A percentile compares a stretch with the other conserved stretches of the same genome.
These are phyloP conservation scores for Baudoinia panamericana DNA, from an alignment of 495 filamentous ascomycete species.

Conservation along the genomic window DNA sequence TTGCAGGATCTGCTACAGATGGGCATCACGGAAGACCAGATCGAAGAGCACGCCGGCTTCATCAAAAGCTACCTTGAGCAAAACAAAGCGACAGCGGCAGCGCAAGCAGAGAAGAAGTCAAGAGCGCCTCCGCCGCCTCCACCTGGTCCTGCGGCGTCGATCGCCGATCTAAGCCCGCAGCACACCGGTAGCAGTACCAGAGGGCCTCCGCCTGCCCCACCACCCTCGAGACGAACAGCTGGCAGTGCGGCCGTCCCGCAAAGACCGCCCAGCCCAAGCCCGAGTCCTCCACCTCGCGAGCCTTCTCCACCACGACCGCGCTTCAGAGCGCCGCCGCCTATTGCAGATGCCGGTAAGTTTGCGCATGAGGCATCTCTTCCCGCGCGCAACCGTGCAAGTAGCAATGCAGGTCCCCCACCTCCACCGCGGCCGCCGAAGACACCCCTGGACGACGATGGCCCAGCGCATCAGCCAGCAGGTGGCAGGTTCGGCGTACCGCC, in stretches of 20 bases:
- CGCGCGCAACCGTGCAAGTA: slow-evolving; percentile 43
- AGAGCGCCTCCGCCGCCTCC: slow-evolving; percentile 46
- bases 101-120: slow-evolving; percentile 27
- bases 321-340: slow-evolving; percentile 22
- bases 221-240: slow-evolving; percentile 56
- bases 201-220: slow-evolving; percentile 72
- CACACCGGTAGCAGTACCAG: slow-evolving; percentile 49
- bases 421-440: slow-evolving; percentile 81
- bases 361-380: slow-evolving; percentile 25
- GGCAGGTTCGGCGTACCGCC: slow-evolving; percentile 68
- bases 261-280: slow-evolving; percentile 28
- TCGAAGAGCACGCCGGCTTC: slow-evolving; percentile 84
- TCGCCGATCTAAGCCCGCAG: slow-evolving; percentile 48
- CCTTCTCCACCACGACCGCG: slow-evolving; percentile 34
- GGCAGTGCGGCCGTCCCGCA: slow-evolving; percentile 32
- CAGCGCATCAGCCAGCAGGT: slow-evolving; percentile 31
- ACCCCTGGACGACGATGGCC: slow-evolving; percentile 50
- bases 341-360: slow-evolving; percentile 24
- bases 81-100: slow-evolving; percentile 47
- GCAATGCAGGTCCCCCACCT: slow-evolving; percentile 62
- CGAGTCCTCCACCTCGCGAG: slow-evolving; percentile 38
- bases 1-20: slow-evolving; percentile 69
- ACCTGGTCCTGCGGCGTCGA: slow-evolving; percentile 37
- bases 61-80: slow-evolving; percentile 84
- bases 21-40: slow-evolving; percentile 87